Percentiles rank a stretch among this genome's conserved stretches.
phyloP scores from a whole-genome alignment of 2,329 filamentous ascomycete genomes.

The Pyrenophora seminiperda region DNA sequence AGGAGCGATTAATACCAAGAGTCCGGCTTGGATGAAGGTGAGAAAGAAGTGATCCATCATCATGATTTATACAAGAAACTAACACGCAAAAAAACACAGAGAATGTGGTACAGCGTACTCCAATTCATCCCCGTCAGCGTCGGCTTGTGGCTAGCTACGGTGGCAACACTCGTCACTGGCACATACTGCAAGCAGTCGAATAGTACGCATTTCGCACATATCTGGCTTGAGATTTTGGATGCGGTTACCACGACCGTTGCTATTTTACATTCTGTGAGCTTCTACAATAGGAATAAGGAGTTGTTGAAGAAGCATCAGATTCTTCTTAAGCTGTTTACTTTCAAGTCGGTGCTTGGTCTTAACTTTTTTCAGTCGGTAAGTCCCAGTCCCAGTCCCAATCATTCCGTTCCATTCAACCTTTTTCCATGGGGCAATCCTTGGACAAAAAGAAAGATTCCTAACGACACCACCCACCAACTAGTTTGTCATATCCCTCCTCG shows the following conservation, averaged over 20 bases:
- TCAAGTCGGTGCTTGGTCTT: constrained; percentile 41
- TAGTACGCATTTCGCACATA: constrained; percentile 37
- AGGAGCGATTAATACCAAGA: constrained; percentile 16
- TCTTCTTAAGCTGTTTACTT: constrained; percentile 37
- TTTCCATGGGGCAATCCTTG: no score
- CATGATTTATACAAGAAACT: background rate
- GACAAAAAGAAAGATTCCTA: no score
- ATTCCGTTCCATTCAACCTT: background rate
- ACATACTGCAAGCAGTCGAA: constrained; percentile 39
- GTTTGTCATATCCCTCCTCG: constrained; percentile 40
- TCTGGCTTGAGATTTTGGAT: constrained; percentile 38
- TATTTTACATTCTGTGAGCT: constrained; percentile 29
- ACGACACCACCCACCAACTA: no score
- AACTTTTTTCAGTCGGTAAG: constrained; percentile 39
- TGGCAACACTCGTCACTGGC: constrained; percentile 28
- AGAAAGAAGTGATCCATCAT: background rate
- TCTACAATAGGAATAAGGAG: constrained; percentile 31
- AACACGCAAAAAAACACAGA: constrained; percentile 20
- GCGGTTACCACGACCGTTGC: constrained; percentile 25
- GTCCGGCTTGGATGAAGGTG: constrained; percentile 38
- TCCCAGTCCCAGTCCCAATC: background rate
- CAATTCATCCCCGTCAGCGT: constrained; percentile 39
- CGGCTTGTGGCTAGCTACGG: constrained; percentile 38
- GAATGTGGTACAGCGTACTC: constrained; percentile 38
- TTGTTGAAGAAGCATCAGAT: constrained; percentile 32